Conservation (phyloP, 305 asterid genomes). For the Caryopteris hybrid region DNA sequence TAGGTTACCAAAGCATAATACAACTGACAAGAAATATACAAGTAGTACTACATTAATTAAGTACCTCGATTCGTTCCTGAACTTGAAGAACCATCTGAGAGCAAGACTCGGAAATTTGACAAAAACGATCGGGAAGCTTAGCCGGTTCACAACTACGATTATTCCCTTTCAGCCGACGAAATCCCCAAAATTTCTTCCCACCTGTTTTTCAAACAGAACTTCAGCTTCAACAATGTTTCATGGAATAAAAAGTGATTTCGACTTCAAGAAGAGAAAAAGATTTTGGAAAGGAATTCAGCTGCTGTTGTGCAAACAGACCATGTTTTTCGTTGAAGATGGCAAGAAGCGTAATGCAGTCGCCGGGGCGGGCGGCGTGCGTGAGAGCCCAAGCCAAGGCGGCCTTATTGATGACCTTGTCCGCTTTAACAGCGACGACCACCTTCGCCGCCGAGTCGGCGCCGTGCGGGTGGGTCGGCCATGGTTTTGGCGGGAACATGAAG, state of each 20-base stretch:
- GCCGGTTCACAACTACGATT: conserved; percentile 30
- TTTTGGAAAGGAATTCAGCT: neutral
- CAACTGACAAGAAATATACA: neutral
- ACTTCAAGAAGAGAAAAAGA: neutral
- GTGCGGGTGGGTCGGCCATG: conserved; percentile 14
- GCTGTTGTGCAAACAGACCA: conserved; percentile 17
- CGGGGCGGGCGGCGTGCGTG: conserved; percentile 65
- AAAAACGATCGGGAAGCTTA: conserved; percentile 45
- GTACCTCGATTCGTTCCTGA: conserved; percentile 41
- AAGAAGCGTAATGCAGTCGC: conserved; percentile 65
- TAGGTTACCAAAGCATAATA: neutral
- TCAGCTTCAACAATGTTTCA: neutral
- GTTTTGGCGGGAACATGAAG: conserved; percentile 54
- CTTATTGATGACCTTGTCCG: conserved; percentile 58
- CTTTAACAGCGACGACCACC: conserved; percentile 80
- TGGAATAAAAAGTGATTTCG: neutral
- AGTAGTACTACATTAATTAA: neutral
- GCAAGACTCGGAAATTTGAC: conserved; percentile 61
- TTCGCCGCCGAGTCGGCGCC: conserved; percentile 28
- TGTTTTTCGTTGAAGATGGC: conserved; percentile 44
- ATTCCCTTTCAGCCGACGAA: conserved; percentile 38
- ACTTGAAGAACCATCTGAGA: conserved; percentile 83
- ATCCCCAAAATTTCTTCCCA: conserved; percentile 57
- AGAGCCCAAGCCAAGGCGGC: conserved; percentile 78
- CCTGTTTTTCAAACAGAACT: conserved; percentile 20